Base-by-base conservation (phyloP, 768 basidiomycete genomes). In the Cystofilobasidium bisporidii region DNA sequence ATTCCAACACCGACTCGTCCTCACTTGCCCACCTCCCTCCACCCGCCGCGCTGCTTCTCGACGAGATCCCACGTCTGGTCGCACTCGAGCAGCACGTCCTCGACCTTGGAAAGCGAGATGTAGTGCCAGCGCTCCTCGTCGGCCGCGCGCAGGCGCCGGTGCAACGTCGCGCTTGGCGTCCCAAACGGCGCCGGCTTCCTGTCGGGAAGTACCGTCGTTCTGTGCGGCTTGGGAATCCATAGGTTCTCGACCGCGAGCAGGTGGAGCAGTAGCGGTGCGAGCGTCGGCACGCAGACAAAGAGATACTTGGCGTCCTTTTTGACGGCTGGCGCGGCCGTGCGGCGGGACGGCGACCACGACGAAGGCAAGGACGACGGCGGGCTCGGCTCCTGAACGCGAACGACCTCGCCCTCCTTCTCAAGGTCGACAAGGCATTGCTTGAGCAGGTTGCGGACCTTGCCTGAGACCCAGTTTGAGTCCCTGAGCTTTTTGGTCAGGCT, bases 391-490 rank as follows among this genome's bases (percentile, higher is more conserved):
- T 9, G 8, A 24, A 64, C 55, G 36, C 53, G 50, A 47, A 64
- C 24, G 38, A 64, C 53, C 63, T 64, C 63, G 18, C 63, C 63
- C 28, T 64, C 63, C 63, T 48, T 8, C 17, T 56, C 40, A 18
- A 64, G 40, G 4, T 56, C 53, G 53, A 30, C 15, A 2, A 56
- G 26, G 28, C 53, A 56, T 15, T 56, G 53, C 53, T 32, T 28
- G 53, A 56, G 22, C 28, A 56, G 30, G 53, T 56, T 56, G 28
- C 53, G 26, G 15, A 56, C 28, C 28, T 56, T 56, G 17, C 30
- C 28, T 6, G 2, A 2, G 28, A 28, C 28, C 53, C 53, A 56
- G n/a, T 28, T 8, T 2, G 17, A 5, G 53, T 32, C 32, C 6
- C 14, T 17, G 12, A 56, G 53, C 30, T 56, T 56, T 30, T 56